Percentiles rank a stretch among this genome's conserved stretches.
Conservation (phyloP, 345 rosid species). For the Dovyalis caffra region DNA sequence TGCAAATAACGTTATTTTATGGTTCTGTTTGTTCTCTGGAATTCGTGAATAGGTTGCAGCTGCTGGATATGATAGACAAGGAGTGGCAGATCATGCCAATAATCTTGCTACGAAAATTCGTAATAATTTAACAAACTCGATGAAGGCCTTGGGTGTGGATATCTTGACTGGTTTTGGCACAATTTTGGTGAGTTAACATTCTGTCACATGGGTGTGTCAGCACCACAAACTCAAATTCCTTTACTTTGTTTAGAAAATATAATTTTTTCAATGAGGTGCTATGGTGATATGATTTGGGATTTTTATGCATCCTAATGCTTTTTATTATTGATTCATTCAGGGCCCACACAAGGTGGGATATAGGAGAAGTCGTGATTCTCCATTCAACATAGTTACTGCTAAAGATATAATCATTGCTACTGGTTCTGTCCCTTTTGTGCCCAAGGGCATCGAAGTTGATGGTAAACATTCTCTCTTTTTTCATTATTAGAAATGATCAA, state of each 20-base stretch:
- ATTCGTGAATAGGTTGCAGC: slow-evolving; percentile 64
- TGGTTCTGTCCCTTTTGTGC: slow-evolving; percentile 97
- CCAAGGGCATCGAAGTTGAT: slow-evolving; percentile 98
- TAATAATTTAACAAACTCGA: slow-evolving; percentile 81
- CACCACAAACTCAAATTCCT: background rate
- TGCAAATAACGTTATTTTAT: background rate
- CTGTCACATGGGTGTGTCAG: background rate
- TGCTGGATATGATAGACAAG: slow-evolving; percentile 91
- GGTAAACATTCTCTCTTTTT: slow-evolving; percentile 44
- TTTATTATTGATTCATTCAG: slow-evolving; percentile 36
- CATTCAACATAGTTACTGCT: slow-evolving; percentile 65
- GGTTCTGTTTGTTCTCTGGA: background rate
- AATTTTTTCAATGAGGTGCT: background rate
- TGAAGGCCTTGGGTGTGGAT: slow-evolving; percentile 94
- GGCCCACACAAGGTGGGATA: slow-evolving; percentile 91
- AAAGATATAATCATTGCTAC: slow-evolving; percentile 89
- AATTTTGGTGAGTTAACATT: slow-evolving; percentile 59
- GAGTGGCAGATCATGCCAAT: slow-evolving; percentile 96
- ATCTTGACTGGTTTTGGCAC: slow-evolving; percentile 86
- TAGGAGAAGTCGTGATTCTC: slow-evolving; percentile 51
- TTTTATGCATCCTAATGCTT: slow-evolving; percentile 7
- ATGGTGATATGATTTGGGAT: background rate
- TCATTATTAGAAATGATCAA: background rate
- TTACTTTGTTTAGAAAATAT: background rate
- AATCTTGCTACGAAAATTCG: slow-evolving; percentile 90